phyloP scores from a whole-genome alignment of 768 basidiomycete genomes.

The Mycena galericulata region DNA sequence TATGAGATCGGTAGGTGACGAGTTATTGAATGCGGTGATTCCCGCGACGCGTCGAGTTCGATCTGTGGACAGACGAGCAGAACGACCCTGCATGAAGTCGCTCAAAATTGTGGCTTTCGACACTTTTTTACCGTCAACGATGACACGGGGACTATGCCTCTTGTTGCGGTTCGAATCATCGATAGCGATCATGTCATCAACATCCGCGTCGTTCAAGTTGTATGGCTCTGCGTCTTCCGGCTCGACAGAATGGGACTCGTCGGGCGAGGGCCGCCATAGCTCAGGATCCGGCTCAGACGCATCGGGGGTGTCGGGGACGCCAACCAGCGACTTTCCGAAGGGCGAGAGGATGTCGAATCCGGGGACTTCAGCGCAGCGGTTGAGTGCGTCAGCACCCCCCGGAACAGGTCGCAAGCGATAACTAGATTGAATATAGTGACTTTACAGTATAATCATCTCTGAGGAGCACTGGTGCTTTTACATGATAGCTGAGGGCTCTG shows the following conservation, averaged over 20 bases:
- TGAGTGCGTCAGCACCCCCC: not conserved
- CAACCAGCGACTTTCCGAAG: not conserved
- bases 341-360: constrained; percentile 2
- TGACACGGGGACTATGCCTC: not conserved
- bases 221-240: too few relatives aligned
- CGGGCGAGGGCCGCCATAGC: not conserved
- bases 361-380: not conserved
- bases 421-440: too few relatives aligned
- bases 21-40: not conserved
- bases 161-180: not conserved
- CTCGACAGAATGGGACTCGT: not conserved
- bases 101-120: not conserved
- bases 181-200: constrained; percentile 8
- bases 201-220: not conserved
- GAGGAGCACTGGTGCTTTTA: too few relatives aligned
- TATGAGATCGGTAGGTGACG: not conserved
- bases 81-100: not conserved
- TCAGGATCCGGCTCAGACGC: not conserved
- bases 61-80: not conserved
- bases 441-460: too few relatives aligned
- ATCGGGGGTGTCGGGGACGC: not conserved
- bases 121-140: not conserved
- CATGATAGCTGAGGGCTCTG: too few relatives aligned
- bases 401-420: too few relatives aligned
- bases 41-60: not conserved